A percentile compares a stretch with the other conserved stretches of the same genome.
phyloP scores from a whole-genome alignment of 345 rosid genomes.

The Aegle marmelos region DNA sequence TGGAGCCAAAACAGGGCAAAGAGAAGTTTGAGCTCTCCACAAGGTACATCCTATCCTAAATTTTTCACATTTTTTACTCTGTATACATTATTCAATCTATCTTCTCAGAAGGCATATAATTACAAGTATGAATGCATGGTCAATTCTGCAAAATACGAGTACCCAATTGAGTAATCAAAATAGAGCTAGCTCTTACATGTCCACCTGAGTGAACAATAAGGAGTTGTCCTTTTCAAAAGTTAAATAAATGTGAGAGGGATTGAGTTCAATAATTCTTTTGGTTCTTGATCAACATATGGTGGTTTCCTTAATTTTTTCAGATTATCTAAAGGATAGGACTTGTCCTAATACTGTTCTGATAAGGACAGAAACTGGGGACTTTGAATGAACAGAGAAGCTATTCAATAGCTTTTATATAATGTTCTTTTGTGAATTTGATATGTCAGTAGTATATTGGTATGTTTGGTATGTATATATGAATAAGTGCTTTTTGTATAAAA shows the following conservation, averaged over 20 bases:
- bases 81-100: background rate
- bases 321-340: background rate
- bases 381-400: background rate
- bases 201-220: background rate
- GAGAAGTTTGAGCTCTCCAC: background rate
- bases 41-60: conserved; percentile 16
- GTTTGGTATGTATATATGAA: too few species aligned
- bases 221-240: background rate
- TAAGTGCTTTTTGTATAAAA: too few species aligned
- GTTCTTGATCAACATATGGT: background rate
- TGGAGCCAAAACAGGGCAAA: conserved; percentile 21
- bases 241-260: background rate
- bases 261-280: background rate
- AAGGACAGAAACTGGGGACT: background rate
- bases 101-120: too few species aligned
- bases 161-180: background rate
- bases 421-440: too few species aligned
- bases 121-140: background rate
- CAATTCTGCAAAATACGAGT: background rate
- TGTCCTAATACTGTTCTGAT: background rate
- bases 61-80: background rate
- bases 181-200: background rate
- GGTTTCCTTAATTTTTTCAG: background rate
- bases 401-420: background rate
- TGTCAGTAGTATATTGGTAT: too few species aligned